phyloP scores from a whole-genome alignment of 2,329 filamentous ascomycete genomes.

The Monilinia vaccinii-corymbosi region DNA sequence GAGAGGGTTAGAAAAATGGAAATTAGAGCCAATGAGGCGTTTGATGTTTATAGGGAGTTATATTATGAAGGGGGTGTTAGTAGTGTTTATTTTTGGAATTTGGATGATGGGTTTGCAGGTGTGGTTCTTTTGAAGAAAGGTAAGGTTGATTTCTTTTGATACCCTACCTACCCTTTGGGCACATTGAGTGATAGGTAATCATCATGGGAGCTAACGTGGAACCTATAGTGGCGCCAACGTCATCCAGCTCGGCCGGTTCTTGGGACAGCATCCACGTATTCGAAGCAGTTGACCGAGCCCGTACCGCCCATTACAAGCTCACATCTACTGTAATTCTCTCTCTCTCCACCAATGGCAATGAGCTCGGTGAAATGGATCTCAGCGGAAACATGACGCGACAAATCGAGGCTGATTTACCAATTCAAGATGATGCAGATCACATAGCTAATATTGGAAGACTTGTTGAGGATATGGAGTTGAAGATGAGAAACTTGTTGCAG shows the following conservation, averaged over 20 bases:
- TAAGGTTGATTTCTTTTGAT: conserved; percentile 33
- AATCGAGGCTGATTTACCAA: conserved; percentile 81
- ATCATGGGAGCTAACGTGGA: conserved; percentile 5
- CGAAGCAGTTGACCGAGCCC: conserved; percentile 85
- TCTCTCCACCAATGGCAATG: conserved; percentile 58
- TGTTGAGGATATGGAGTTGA: conserved; percentile 98
- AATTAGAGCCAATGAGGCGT: conserved; percentile 85
- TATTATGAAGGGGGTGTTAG: conserved; percentile 96
- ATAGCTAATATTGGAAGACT: conserved; percentile 90
- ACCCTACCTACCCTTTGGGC: neutral
- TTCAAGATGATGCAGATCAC: conserved; percentile 85
- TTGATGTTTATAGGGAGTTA: conserved; percentile 92
- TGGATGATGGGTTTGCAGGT: conserved; percentile 95
- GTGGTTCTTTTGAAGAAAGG: conserved; percentile 94
- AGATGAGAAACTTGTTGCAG: conserved; percentile 96
- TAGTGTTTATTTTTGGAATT: conserved; percentile 95
- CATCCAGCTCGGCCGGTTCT: conserved; percentile 61
- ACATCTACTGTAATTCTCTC: conserved; percentile 94
- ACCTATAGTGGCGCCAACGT: conserved; percentile 52
- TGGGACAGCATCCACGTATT: conserved; percentile 99
- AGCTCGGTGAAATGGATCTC: conserved; percentile 79
- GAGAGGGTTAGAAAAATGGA: conserved; percentile 92
- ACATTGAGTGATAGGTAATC: neutral
- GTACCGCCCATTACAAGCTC: conserved; percentile 92
- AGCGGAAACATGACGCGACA: conserved; percentile 98